Base-by-base conservation (phyloP, 164 flowering plant genomes). In the Protea cynaroides region DNA sequence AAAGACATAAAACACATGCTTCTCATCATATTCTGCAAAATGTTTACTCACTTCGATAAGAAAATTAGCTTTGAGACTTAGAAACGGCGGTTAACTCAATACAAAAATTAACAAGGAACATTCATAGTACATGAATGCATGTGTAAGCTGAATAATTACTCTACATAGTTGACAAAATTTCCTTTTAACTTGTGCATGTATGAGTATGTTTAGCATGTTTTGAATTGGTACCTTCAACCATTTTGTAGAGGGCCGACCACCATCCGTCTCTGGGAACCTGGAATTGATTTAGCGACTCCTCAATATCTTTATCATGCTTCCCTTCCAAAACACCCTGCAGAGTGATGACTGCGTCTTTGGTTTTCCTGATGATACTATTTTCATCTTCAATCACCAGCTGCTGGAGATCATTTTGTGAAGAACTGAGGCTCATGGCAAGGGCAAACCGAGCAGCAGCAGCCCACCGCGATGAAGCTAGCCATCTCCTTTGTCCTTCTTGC, bases 401-500 rank as follows among this genome's bases (percentile, higher is more conserved):
- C 57, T 79, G 86, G 37, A 95, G 97, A 69, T 95, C 95, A 69
- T 84, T 90, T 0, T 90, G 89, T 6, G 99, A 95, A 25, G 98
- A 95, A 56, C 82, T 83, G 59, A 95, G 86, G 76, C 89, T 88
- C 25, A 85, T 85, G 37, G 84, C 88, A 59, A 95, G 85, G 3
- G 98, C 99, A 83, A 76, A 88, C 75, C 85, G 89, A 4, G 99
- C 95, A 56, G 97, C 98, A 51, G 96, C 96, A 34, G 95, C 82
- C 99, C 99, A 95, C 4, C 97, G 85, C 17, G 97, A 87, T 40
- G 99, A 95, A 47, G 97, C 98, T 64, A 86, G 62, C 98, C 96
- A 88, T 76, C 78, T 84, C 47, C 90, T 86, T 47, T 75, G 86
- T 37, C 91, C 90, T 61, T 88, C 90, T 11, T 77, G 61, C 40